phyloP scores from a whole-genome alignment of 441 rosid genomes.

The Populus hybrid region DNA sequence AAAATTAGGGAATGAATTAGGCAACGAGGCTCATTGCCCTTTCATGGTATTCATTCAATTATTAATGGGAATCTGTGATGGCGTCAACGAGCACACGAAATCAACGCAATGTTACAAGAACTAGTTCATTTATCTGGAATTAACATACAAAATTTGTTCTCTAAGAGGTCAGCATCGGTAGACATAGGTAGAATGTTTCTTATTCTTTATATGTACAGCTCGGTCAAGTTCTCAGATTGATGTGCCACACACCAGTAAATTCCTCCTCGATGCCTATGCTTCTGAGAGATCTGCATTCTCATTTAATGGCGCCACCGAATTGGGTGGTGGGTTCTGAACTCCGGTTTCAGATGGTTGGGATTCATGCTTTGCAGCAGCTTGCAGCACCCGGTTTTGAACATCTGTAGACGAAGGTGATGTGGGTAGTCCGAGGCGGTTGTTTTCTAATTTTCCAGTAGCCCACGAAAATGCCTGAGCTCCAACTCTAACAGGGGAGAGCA shows the following conservation, averaged over 20 bases:
- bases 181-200: not conserved
- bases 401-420: slow-evolving; percentile 90
- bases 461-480: slow-evolving; percentile 83
- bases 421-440: slow-evolving; percentile 69
- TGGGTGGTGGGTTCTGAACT: slow-evolving; percentile 40
- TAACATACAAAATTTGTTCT: slow-evolving; percentile 5
- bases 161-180: not conserved
- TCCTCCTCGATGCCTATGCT: slow-evolving; percentile 31
- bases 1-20: not conserved
- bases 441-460: slow-evolving; percentile 83
- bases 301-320: slow-evolving; percentile 25
- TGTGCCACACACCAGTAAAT: not conserved
- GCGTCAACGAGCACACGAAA: not conserved
- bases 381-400: slow-evolving; percentile 78
- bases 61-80: not conserved
- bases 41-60: not conserved
- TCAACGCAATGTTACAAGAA: not conserved
- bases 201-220: slow-evolving; percentile 6
- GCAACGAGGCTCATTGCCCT: not conserved
- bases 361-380: slow-evolving; percentile 93
- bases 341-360: slow-evolving; percentile 74
- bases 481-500: slow-evolving; percentile 58
- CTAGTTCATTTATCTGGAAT: not conserved
- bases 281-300: slow-evolving; percentile 55
- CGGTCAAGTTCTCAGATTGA: not conserved